These are phyloP conservation scores for Breynia disticha DNA, from an alignment of 441 rosid genomes.

Conservation along the genomic window DNA sequence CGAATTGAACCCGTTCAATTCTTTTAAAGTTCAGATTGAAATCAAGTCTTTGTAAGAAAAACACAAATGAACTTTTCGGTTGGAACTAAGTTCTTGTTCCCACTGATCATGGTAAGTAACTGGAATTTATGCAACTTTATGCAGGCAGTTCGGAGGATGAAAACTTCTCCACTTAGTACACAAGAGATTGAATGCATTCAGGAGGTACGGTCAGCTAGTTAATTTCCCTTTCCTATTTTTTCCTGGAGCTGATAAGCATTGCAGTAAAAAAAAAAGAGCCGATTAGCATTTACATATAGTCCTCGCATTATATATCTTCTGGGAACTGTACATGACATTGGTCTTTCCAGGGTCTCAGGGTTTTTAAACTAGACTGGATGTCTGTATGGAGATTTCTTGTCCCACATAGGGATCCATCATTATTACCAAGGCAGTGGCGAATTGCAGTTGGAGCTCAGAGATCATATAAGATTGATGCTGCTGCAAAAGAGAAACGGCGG, in stretches of 20 bases:
- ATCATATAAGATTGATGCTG: conserved; percentile 73
- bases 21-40: no score
- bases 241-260: no score
- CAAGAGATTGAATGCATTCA: conserved; percentile 67
- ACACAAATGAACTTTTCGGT: background rate
- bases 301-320: no score
- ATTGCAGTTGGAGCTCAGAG: conserved; percentile 88
- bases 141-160: conserved; percentile 85
- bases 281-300: no score
- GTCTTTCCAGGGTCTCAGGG: conserved; percentile 64
- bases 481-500: conserved; percentile 70
- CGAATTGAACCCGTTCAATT: no score
- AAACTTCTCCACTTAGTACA: conserved; percentile 63
- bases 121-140: conserved; percentile 11
- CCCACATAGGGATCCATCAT: conserved; percentile 86
- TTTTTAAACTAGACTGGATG: conserved; percentile 86
- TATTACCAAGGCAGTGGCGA: conserved; percentile 81
- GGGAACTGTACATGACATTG: no score
- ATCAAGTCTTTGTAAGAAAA: no score
- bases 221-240: no score
- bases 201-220: conserved; percentile 41
- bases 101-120: background rate
- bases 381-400: conserved; percentile 79
- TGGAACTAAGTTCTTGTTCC: background rate
- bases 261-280: no score